These are phyloP conservation scores for Toxicodendron radicans DNA, from an alignment of 345 rosid genomes.

Conservation along the genomic window DNA sequence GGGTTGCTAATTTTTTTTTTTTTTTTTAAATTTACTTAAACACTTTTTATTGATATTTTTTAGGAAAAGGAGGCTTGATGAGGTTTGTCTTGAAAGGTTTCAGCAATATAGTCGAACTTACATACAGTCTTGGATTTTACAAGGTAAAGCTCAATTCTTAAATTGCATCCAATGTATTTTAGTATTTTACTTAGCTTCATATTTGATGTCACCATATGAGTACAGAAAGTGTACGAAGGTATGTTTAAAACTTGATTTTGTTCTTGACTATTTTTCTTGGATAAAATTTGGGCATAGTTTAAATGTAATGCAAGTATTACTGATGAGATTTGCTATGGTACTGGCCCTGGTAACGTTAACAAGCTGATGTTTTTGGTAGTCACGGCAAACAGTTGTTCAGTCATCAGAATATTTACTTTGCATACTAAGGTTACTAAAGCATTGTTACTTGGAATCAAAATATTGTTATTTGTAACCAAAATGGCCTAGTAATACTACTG, in stretches of 20 bases:
- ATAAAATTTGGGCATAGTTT: background rate
- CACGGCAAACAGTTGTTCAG: too few relatives aligned
- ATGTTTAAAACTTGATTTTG: background rate
- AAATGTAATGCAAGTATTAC: background rate
- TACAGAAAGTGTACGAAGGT: background rate
- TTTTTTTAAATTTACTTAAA: background rate
- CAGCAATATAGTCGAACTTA: slow-evolving; percentile 78
- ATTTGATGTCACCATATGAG: background rate
- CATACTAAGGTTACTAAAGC: too few relatives aligned
- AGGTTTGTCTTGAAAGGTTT: slow-evolving; percentile 88
- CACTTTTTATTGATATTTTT: slow-evolving; percentile 15
- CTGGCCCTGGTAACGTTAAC: too few relatives aligned
- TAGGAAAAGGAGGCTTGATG: slow-evolving; percentile 88
- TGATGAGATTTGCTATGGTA: background rate
- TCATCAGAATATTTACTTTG: too few relatives aligned
- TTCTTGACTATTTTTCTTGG: background rate
- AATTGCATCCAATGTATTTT: slow-evolving; percentile 6
- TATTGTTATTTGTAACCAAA: too few relatives aligned
- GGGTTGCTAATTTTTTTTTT: background rate
- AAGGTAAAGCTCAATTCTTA: slow-evolving; percentile 49
- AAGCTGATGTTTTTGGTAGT: too few relatives aligned
- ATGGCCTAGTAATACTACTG: too few relatives aligned
- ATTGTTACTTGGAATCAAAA: too few relatives aligned
- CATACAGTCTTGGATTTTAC: slow-evolving; percentile 90
- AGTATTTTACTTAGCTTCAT: background rate